Evolutionary conservation across 2,329 filamentous ascomycete genomes (phyloP), one percentile per base, ranked within the genome.

Genomic region (Aspergillus candidus): DNA sequence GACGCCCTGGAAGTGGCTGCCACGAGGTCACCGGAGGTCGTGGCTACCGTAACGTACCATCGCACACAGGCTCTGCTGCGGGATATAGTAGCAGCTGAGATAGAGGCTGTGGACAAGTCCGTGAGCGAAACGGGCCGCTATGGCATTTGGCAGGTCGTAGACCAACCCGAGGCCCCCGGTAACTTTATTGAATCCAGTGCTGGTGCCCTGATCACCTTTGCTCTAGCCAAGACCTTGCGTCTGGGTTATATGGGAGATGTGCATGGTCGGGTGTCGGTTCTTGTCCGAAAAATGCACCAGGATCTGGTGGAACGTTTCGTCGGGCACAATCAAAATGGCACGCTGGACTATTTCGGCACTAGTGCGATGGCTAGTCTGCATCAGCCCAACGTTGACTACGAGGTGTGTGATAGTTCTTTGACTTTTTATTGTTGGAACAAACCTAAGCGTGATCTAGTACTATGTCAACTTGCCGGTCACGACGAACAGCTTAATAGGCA

Each of bases 121-220:
- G 36, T 11, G 7, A 13, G 6, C 11, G 31, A 31, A 12, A 31
- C 36, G 10, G 36, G 36, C 4, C 22, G 36, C 18, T 29, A 38
- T 38, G 36, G 22, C n/a, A 30, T 38, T 30, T 38, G 36, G 36
- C 36, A 38, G 22, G 36, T 38, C 10, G 31, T 38, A 15, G 36
- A 38, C 22, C 36, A 8, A n/a, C 18, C 36, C n/a, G 36, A 22
- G 12, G 22, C 29, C 15, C 18, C 18, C 13, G 36, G 27, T 8
- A 38, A 38, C 12, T 38, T 38, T 12, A 30, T 38, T 17, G 36
- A 38, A 14, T 22, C 36, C 36, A 38, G 36, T 15, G 36, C 36
- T 11, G 15, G 36, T 14, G 36, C 36, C 27, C 29, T 38, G 36
- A 12, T 38, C 7, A 30, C 18, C 8, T 38, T 30, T 11, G 36